Conservation (phyloP, 1,139 yeast genomes). For the Kodamaea arcana region DNA sequence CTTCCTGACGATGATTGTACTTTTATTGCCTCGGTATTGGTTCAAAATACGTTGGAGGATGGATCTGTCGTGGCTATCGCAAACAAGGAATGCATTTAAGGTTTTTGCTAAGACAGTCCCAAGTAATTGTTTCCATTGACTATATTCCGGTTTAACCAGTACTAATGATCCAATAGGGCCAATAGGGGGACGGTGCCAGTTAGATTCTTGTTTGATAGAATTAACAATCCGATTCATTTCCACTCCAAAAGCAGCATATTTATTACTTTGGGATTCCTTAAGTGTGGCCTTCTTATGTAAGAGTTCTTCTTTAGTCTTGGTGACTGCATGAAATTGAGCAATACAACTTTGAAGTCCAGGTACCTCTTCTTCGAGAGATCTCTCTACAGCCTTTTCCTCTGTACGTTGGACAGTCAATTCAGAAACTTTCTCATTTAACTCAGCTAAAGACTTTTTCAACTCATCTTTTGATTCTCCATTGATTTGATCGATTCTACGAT, state of each 20-base stretch:
- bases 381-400: background rate
- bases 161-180: slow-evolving; percentile 80
- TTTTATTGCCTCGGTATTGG: slow-evolving; percentile 19
- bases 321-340: slow-evolving; percentile 4
- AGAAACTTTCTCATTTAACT: slow-evolving; percentile 12
- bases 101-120: slow-evolving; percentile 47
- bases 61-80: slow-evolving; percentile 56
- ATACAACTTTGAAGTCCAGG: background rate
- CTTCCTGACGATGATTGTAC: slow-evolving; percentile 48
- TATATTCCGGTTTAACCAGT: slow-evolving; percentile 50
- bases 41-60: slow-evolving; percentile 43
- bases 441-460: slow-evolving; percentile 14
- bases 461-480: slow-evolving; percentile 40
- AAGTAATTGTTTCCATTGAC: slow-evolving; percentile 60
- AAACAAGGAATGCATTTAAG: slow-evolving; percentile 65
- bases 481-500: slow-evolving; percentile 32
- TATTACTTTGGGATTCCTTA: slow-evolving; percentile 5
- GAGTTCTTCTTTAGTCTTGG: slow-evolving; percentile 2
- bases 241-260: slow-evolving; percentile 42
- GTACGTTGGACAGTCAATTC: slow-evolving; percentile 12
- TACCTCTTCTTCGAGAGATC: background rate
- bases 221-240: slow-evolving; percentile 38
- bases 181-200: slow-evolving; percentile 54
- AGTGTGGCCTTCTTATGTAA: slow-evolving; percentile 16
- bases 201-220: slow-evolving; percentile 32